These are phyloP conservation scores for Ophiostoma montium DNA, from an alignment of 2,329 filamentous ascomycete species.

Conservation along the genomic window DNA sequence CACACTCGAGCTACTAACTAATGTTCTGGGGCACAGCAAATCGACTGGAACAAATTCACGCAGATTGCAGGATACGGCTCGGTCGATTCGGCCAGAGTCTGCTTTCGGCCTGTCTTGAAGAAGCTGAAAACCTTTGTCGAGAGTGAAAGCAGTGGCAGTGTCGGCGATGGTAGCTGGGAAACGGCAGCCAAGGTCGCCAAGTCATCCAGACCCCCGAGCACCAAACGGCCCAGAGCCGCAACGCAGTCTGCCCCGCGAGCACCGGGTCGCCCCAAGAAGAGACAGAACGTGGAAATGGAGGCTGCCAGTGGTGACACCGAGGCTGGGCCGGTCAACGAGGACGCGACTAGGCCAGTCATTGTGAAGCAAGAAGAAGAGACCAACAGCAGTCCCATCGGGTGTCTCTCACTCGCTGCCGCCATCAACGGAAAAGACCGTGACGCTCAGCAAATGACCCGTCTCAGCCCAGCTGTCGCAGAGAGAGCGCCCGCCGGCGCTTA, in stretches of 20 bases:
- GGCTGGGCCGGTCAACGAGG: too few relatives aligned
- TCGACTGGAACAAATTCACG: slow-evolving; percentile 12
- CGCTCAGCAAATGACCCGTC: too few relatives aligned
- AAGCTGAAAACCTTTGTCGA: slow-evolving; percentile 31
- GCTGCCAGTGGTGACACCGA: too few relatives aligned
- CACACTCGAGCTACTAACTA: neutral
- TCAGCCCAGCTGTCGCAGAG: too few relatives aligned
- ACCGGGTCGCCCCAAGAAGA: neutral
- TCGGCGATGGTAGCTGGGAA: neutral
- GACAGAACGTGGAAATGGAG: too few relatives aligned
- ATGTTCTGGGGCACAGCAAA: neutral
- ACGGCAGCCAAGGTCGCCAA: neutral
- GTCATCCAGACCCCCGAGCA: neutral
- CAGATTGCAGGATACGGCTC: slow-evolving; percentile 10
- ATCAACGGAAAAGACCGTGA: too few relatives aligned
- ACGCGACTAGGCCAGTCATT: too few relatives aligned
- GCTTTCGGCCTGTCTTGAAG: slow-evolving; percentile 45
- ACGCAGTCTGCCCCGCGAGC: neutral
- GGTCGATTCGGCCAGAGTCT: slow-evolving; percentile 23
- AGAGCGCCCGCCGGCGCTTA: too few relatives aligned
- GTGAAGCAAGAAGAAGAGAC: too few relatives aligned
- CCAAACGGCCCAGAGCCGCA: too few relatives aligned
- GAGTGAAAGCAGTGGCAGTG: neutral
- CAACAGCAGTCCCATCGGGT: too few relatives aligned
- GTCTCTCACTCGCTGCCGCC: too few relatives aligned